Base-by-base conservation (phyloP, 2,329 filamentous ascomycete species). In the Talaromyces albobiverticillius region DNA sequence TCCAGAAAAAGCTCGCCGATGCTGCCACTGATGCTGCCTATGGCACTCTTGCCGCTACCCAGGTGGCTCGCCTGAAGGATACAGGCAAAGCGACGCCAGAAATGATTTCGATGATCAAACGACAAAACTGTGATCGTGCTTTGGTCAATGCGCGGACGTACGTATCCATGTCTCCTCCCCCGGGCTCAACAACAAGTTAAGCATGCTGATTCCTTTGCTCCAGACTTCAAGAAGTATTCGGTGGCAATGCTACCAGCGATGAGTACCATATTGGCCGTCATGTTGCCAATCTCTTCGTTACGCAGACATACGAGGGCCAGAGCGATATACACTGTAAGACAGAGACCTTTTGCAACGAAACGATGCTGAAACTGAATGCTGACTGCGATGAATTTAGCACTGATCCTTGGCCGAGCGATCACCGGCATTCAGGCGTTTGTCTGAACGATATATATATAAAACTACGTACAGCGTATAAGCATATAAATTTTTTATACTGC, bases 1-100 rank as follows among this genome's bases (percentile, higher is more conserved):
- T 99, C 50, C 94, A 99, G 79, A 96, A 96, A 83, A 99, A 99
- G 79, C 79, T 99, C 58, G 88, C 93, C 0, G 94, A 99, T 71
- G 94, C 94, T 1, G 80, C 84, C 3, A 96, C 93, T 0, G 94
- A 99, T 71, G 90, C 89, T 2, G 88, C 92, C 1, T 97, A 89
- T 68, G 94, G 94, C 41, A 89, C 90, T n/a, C 76, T 96, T 52
- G 94, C 94, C 6, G 87, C 90, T 7, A 84, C 90, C 55, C 94
- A 99, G 73, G 93, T 97, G 32, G 92, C 91, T 50, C 81, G 93
- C 58, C 82, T 97, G 55, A 97, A 96, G 81, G 93, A 97, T 64
- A 85, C 90, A 68, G 92, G 92, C 59, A 89, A 90, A 72, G 85
- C 83, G 22, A 86, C 88, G 2, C 92, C 94, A 6, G 94, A 99